These are phyloP conservation scores for Scheffersomyces stambukii DNA, from an alignment of 1,139 yeast genomes.

Conservation along the genomic window DNA sequence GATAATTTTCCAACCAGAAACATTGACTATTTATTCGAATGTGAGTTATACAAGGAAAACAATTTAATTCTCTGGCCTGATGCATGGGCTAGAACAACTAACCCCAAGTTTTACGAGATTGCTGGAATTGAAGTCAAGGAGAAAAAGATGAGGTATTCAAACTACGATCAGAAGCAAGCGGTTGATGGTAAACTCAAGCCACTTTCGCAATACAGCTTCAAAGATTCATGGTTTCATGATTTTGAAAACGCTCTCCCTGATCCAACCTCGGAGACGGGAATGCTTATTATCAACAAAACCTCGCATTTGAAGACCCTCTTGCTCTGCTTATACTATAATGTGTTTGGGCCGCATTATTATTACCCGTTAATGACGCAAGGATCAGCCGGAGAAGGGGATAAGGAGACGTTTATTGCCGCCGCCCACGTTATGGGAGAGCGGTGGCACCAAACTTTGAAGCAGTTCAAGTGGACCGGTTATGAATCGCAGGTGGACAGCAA, in stretches of 20 bases:
- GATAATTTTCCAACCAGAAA: slow-evolving; percentile 60
- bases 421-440: slow-evolving; percentile 48
- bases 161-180: slow-evolving; percentile 26
- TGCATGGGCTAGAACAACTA: slow-evolving; percentile 48
- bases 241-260: slow-evolving; percentile 57
- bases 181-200: slow-evolving; percentile 22
- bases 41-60: slow-evolving; percentile 34
- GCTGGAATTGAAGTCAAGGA: slow-evolving; percentile 36
- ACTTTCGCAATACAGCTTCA: slow-evolving; percentile 27
- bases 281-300: slow-evolving; percentile 52
- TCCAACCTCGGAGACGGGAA: slow-evolving; percentile 64
- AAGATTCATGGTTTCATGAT: slow-evolving; percentile 45
- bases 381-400: slow-evolving; percentile 70
- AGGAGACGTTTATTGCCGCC: slow-evolving; percentile 65
- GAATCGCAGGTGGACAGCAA: slow-evolving; percentile 25
- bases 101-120: slow-evolving; percentile 43
- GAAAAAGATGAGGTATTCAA: slow-evolving; percentile 32
- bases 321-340: slow-evolving; percentile 53
- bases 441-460: slow-evolving; percentile 51
- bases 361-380: slow-evolving; percentile 64
- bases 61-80: slow-evolving; percentile 51
- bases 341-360: slow-evolving; percentile 56
- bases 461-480: slow-evolving; percentile 53
- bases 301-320: slow-evolving; percentile 48
- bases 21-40: slow-evolving; percentile 44